Evolutionary conservation across 1,284 basidiomycete genomes (phyloP).

Genomic region (Lignosus rhinocerotis): DNA sequence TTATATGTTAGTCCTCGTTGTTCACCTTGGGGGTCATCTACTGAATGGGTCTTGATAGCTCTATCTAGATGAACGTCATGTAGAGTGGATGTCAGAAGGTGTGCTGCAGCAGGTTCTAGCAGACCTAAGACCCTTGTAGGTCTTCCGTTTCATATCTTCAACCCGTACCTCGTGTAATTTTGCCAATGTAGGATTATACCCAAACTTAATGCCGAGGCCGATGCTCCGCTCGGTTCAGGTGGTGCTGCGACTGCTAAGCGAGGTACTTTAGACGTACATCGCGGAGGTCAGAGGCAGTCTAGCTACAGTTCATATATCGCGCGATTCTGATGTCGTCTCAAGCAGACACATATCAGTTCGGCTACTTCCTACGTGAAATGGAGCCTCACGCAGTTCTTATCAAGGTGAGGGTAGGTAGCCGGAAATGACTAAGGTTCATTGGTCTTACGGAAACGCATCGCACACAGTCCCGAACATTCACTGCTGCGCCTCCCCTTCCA

Average conservation of each 20-base stretch:
- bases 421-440: not conserved
- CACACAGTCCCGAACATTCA: constrained; percentile 54
- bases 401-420: constrained; percentile 47
- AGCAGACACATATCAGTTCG: constrained; percentile 76
- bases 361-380: constrained; percentile 75
- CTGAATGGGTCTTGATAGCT: constrained; percentile 42
- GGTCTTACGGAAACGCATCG: not conserved
- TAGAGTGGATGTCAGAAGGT: constrained; percentile 77
- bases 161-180: not conserved
- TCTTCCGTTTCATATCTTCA: not conserved
- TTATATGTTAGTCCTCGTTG: constrained; percentile 54
- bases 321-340: not conserved
- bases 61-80: constrained; percentile 77
- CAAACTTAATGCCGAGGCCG: constrained; percentile 63
- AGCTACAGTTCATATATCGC: not conserved
- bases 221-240: constrained; percentile 42
- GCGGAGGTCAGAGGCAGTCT: constrained; percentile 58
- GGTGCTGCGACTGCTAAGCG: constrained; percentile 49
- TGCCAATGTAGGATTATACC: constrained; percentile 56
- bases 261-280: constrained; percentile 67
- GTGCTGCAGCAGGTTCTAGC: constrained; percentile 70
- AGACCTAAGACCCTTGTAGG: constrained; percentile 69
- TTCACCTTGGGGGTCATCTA: constrained; percentile 1
- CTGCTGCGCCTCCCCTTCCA: constrained; percentile 39
- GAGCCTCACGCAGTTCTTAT: constrained; percentile 74